Conservation (phyloP, 441 rosid genomes). For the Adansonia grandidieri region DNA sequence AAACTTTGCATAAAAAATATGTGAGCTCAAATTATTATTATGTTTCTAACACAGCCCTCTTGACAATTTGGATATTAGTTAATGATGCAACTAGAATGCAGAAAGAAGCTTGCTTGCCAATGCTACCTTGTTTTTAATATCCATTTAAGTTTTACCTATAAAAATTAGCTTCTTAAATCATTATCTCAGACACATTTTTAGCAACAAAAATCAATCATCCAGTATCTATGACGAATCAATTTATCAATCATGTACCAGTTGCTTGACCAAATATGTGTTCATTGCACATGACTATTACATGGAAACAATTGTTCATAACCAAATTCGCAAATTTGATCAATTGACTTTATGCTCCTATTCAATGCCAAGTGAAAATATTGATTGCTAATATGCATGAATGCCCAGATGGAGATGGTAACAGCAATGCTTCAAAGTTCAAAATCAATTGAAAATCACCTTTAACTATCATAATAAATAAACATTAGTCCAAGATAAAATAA, state of each 20-base stretch:
- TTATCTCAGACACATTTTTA: background rate
- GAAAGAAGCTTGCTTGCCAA: background rate
- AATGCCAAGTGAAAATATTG: background rate
- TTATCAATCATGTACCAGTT: background rate
- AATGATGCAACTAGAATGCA: background rate
- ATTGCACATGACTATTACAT: background rate
- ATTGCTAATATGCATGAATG: slow-evolving; percentile 8
- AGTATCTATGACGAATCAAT: background rate
- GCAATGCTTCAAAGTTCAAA: slow-evolving; percentile 4
- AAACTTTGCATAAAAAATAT: background rate
- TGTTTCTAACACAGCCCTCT: background rate
- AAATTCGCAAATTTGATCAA: background rate
- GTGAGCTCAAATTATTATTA: background rate
- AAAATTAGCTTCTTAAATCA: slow-evolving; percentile 1
- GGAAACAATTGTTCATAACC: background rate
- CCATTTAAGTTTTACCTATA: background rate
- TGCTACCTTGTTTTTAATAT: background rate
- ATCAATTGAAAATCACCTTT: slow-evolving; percentile 2
- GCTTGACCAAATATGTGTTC: background rate
- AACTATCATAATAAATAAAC: background rate
- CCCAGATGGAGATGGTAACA: background rate
- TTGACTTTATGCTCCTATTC: background rate
- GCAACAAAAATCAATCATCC: slow-evolving; percentile 3
- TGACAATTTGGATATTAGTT: background rate
- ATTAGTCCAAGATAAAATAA: background rate